Evolutionary conservation across 2,329 filamentous ascomycete species (phyloP).

Genomic region (Microsporum ferrugineum): DNA sequence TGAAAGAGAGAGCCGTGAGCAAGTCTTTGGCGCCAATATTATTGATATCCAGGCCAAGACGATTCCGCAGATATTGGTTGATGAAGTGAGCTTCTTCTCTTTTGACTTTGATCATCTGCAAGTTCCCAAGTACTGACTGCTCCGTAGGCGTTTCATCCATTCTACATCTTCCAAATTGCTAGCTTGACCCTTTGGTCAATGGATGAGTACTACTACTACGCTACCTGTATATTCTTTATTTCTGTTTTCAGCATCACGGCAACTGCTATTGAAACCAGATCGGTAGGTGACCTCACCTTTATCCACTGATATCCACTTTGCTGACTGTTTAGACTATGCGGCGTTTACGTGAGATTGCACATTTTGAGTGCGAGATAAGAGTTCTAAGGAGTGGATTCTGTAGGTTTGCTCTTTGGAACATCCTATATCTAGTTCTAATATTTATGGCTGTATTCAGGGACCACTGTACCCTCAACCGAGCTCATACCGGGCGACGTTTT

Average conservation of each 20-base stretch:
- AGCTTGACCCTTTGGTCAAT: slow-evolving; percentile 90
- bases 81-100: slow-evolving; percentile 51
- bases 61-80: slow-evolving; percentile 66
- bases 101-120: background rate
- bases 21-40: slow-evolving; percentile 78
- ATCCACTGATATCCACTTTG: background rate
- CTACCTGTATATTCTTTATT: slow-evolving; percentile 85
- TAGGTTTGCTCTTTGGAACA: slow-evolving; percentile 30
- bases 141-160: slow-evolving; percentile 77
- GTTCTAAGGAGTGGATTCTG: slow-evolving; percentile 93
- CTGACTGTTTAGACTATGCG: slow-evolving; percentile 58
- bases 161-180: slow-evolving; percentile 95
- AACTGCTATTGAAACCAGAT: slow-evolving; percentile 79
- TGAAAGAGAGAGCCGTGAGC: slow-evolving; percentile 69
- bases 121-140: background rate
- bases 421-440: slow-evolving; percentile 5
- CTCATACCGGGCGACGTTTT: slow-evolving; percentile 93
- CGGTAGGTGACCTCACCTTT: slow-evolving; percentile 41
- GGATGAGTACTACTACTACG: slow-evolving; percentile 97
- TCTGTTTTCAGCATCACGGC: slow-evolving; percentile 84
- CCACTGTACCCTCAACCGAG: slow-evolving; percentile 72
- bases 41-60: slow-evolving; percentile 93
- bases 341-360: slow-evolving; percentile 78
- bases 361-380: slow-evolving; percentile 88
- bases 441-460: slow-evolving; percentile 44